A percentile compares a stretch with the other conserved stretches of the same genome.
Conservation (phyloP, 2,329 filamentous ascomycete genomes). For the Orbilia oligospora region DNA sequence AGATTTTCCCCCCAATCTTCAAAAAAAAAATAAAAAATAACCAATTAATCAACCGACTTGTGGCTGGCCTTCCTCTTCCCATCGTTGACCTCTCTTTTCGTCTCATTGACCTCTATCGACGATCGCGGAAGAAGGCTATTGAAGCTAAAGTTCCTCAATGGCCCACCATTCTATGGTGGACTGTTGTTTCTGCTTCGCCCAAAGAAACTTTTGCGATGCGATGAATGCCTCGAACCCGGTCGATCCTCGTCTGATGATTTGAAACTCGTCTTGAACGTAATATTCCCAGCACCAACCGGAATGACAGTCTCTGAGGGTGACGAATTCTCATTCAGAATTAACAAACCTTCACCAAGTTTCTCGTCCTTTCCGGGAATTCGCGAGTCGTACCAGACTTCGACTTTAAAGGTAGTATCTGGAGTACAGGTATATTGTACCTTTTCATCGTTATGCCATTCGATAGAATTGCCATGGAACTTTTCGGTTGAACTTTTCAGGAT, state of each 20-base stretch:
- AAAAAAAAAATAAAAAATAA: neutral
- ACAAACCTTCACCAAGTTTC: conserved; percentile 85
- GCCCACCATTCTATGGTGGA: conserved; percentile 56
- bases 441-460: conserved; percentile 83
- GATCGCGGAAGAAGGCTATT: conserved; percentile 30
- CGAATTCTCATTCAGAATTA: conserved; percentile 88
- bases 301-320: conserved; percentile 80
- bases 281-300: conserved; percentile 78
- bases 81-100: conserved; percentile 15
- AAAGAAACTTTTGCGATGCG: conserved; percentile 45
- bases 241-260: conserved; percentile 69
- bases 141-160: conserved; percentile 50
- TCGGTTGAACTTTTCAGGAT: conserved; percentile 93
- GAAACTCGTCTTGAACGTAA: conserved; percentile 83
- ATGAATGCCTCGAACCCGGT: conserved; percentile 37
- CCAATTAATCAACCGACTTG: conserved; percentile 49
- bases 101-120: conserved; percentile 1
- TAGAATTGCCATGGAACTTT: conserved; percentile 78
- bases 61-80: conserved; percentile 40
- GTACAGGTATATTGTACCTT: conserved; percentile 76
- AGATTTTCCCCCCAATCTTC: neutral
- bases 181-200: conserved; percentile 43
- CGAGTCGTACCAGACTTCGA: conserved; percentile 87
- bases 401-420: conserved; percentile 86
- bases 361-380: conserved; percentile 84